Evolutionary conservation across 176 grass and related monocot genomes (phyloP).

Genomic region (Oryza rufipogon): DNA sequence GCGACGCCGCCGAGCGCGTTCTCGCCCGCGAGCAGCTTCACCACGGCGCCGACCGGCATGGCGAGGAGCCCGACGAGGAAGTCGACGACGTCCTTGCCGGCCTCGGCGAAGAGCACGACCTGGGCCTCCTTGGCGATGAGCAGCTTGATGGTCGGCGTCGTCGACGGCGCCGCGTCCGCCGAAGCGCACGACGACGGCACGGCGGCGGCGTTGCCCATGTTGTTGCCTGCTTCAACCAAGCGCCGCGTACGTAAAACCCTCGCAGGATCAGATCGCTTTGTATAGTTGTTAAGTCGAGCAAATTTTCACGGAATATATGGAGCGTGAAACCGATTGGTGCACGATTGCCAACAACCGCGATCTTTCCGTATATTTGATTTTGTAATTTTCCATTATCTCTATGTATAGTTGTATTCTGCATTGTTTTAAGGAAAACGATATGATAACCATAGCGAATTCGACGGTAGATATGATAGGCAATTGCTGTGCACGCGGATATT

Average conservation of each 20-base stretch:
- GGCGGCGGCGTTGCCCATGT: slow-evolving; percentile 13
- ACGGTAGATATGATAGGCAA: background rate
- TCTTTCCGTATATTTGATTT: background rate
- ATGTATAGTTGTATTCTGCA: no score
- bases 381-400: background rate
- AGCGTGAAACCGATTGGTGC: background rate
- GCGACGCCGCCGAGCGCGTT: background rate
- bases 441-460: slow-evolving; percentile 12
- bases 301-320: background rate
- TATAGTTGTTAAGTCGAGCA: background rate
- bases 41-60: slow-evolving; percentile 15
- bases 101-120: slow-evolving; percentile 44
- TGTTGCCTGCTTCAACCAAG: background rate
- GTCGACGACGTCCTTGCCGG: slow-evolving; percentile 45
- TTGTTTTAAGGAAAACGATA: no score
- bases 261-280: background rate
- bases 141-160: slow-evolving; percentile 37
- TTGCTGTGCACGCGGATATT: no score
- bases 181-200: background rate
- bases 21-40: background rate
- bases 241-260: background rate
- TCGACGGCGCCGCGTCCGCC: background rate
- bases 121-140: slow-evolving; percentile 37
- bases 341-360: background rate
- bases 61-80: slow-evolving; percentile 54